These are phyloP conservation scores for Purpureocillium takamizusanense DNA, from an alignment of 2,329 filamentous ascomycete species.

Conservation along the genomic window DNA sequence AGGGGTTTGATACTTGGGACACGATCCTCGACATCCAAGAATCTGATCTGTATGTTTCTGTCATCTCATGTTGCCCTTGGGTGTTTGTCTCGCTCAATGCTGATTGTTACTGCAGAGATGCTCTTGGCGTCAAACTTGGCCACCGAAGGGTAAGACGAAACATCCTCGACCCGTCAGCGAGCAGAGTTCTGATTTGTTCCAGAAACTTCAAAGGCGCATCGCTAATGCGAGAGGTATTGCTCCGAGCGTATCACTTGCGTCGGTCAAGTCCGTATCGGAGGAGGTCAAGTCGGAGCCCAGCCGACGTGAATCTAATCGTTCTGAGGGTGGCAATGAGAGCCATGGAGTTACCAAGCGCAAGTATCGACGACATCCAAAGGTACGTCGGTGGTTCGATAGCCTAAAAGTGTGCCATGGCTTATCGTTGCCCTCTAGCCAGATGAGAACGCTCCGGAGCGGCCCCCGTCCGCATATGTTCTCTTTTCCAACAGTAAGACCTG, in stretches of 20 bases:
- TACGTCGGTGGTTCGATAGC: slow-evolving; percentile 15
- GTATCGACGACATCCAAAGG: slow-evolving; percentile 71
- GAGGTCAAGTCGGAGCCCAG: slow-evolving; percentile 44
- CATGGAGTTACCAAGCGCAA: slow-evolving; percentile 55
- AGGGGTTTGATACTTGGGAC: slow-evolving; percentile 81
- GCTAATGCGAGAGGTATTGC: slow-evolving; percentile 61
- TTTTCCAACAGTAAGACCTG: slow-evolving; percentile 70
- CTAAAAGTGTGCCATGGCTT: background rate
- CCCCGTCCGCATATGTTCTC: slow-evolving; percentile 75
- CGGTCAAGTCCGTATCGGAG: slow-evolving; percentile 42
- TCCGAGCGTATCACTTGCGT: slow-evolving; percentile 42
- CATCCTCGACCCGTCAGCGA: slow-evolving; percentile 3
- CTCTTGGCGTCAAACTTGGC: slow-evolving; percentile 68
- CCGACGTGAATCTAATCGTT: slow-evolving; percentile 36
- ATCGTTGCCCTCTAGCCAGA: slow-evolving; percentile 48
- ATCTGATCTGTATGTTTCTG: slow-evolving; percentile 59
- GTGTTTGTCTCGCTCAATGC: too few relatives aligned
- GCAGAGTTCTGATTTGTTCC: slow-evolving; percentile 6
- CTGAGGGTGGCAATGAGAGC: slow-evolving; percentile 34
- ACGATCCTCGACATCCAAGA: slow-evolving; percentile 78
- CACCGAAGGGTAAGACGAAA: slow-evolving; percentile 59
- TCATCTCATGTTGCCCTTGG: background rate
- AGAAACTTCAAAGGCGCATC: slow-evolving; percentile 80
- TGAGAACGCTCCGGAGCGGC: slow-evolving; percentile 69
- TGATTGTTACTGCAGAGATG: slow-evolving; percentile 40